phyloP scores from a whole-genome alignment of 2,329 filamentous ascomycete species.

The Xylariales sp. region DNA sequence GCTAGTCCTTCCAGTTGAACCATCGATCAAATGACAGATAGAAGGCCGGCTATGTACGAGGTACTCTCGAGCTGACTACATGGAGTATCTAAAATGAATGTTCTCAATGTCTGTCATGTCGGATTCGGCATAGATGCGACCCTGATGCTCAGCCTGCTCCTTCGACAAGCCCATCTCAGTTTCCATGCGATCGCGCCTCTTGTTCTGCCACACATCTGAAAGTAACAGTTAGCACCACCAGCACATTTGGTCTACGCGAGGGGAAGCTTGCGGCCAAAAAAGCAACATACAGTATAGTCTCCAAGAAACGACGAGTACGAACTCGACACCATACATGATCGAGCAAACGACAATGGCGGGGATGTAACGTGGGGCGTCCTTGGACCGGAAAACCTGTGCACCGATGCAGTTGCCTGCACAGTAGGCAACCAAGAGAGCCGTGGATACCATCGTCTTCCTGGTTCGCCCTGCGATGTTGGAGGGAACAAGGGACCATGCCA shows the following conservation, averaged over 20 bases:
- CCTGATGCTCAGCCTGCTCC: constrained; percentile 18
- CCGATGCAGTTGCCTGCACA: constrained; percentile 13
- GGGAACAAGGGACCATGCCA: constrained; percentile 28
- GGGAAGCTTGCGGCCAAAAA: no score
- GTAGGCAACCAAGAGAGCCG: constrained; percentile 14
- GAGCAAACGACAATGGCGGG: constrained; percentile 16
- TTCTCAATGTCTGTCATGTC: constrained; percentile 17
- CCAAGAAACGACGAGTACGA: constrained; percentile 18
- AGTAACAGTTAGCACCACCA: no score
- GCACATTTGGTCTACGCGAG: no score
- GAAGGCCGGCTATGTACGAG: neutral
- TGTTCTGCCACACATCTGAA: constrained; percentile 22
- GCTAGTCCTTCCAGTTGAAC: no score
- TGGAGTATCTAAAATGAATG: constrained; percentile 12
- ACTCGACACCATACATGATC: constrained; percentile 20
- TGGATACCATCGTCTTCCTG: constrained; percentile 15
- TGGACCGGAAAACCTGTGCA: constrained; percentile 17
- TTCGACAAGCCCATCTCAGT: constrained; percentile 17
- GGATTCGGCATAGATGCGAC: constrained; percentile 20
- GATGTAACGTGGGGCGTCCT: constrained; percentile 14
- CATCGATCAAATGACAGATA: neutral
- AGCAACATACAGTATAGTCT: constrained; percentile 19
- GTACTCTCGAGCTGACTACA: neutral
- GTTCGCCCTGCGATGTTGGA: constrained; percentile 19
- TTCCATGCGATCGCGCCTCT: constrained; percentile 15